Percentiles rank a stretch among this genome's conserved stretches.
These are phyloP conservation scores for Marvania coccoides DNA, from an alignment of 139 green algal genomes.

Conservation along the genomic window DNA sequence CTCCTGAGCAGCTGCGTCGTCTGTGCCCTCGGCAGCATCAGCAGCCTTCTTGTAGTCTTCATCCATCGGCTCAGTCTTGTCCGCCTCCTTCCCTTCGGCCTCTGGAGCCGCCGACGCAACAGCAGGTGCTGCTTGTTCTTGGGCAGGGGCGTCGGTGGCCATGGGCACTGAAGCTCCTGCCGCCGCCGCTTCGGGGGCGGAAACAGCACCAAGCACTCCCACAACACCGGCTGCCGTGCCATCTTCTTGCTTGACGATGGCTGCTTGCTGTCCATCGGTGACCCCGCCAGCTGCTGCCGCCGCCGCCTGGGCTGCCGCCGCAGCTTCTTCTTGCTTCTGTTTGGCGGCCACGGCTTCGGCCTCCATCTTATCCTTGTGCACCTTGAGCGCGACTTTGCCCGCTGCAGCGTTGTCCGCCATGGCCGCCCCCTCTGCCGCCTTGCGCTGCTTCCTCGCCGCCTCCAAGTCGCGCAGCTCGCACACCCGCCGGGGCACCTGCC, in stretches of 20 bases:
- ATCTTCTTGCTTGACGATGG: neutral
- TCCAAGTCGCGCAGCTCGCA: constrained; percentile 11
- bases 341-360: neutral
- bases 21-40: neutral
- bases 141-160: neutral
- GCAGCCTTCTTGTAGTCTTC: no score
- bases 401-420: neutral
- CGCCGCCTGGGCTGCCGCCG: neutral
- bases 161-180: neutral
- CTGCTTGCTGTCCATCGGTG: neutral
- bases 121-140: neutral
- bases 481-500: constrained; percentile 14
- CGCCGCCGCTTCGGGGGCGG: neutral
- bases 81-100: neutral
- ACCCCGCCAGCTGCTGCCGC: neutral
- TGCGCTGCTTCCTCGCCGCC: constrained; percentile 9
- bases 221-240: no score
- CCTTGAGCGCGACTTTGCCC: neutral
- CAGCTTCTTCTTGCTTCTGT: neutral
- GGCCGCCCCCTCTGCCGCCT: constrained; percentile 3
- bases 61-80: neutral
- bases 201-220: neutral
- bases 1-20: neutral
- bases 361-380: constrained; percentile 8
- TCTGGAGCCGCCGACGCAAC: neutral